Evolutionary conservation across 192 early-diverging fungal species (phyloP), one percentile per base, ranked within the genome.

Genomic region (Helicostylum pulchrum): DNA sequence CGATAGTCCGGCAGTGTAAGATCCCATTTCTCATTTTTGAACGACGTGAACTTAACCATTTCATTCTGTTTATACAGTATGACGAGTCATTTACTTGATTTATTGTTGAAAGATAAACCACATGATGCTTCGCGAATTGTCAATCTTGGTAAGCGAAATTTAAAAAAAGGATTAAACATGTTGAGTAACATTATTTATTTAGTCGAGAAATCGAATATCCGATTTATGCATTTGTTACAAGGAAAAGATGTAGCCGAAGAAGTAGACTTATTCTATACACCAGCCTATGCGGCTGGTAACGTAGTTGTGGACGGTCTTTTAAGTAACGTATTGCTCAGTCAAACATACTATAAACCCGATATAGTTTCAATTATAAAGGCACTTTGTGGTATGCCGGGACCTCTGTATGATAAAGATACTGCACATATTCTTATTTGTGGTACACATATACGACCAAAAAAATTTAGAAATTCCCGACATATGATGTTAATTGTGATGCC

Each of bases 261-360:
- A 34, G 66, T 73, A 48, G 77, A 78, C 57, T 61, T 78, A 3
- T 71, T 79, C 51, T 81, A 79, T 64, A 74, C 85, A 0, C 86
- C 88, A 7, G 73, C 83, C 7, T 90, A 83, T 76, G 88, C 85
- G 3, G 77, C 79, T 36, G 88, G 88, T 3, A 73, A 85, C 31
- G 87, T 87, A 9, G 68, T 90, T 2, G 73, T 74, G 1, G 79
- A 77, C 14, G 71, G 69, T 19, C 73, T 88, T 65, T 53, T 90
- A 11, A 81, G 80, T 51, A 72, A 80, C 17, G 74, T 87, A 1
- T 70, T 88, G 2, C 43, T 70, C 19, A 75, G 68, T 49, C 80
- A 81, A 17, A 72, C 83, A 0, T 83, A 81, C 52, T 77, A 80
- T 49, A 85, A 85, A 44, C 71, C 81, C 0, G 77, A 73, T 17